Evolutionary conservation across 2,329 filamentous ascomycete species (phyloP).

Genomic region (Colletotrichum sojae): DNA sequence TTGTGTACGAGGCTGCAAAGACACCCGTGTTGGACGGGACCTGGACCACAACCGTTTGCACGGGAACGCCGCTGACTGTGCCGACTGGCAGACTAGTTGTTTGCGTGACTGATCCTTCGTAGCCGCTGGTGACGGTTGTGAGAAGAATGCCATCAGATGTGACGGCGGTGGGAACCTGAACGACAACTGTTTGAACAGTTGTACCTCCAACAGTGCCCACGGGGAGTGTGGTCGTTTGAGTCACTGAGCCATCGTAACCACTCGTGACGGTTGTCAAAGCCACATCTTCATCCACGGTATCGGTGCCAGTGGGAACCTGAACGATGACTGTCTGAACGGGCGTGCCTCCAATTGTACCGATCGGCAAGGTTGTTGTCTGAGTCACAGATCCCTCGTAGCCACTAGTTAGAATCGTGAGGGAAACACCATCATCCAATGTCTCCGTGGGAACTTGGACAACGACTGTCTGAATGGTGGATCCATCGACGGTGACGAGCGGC

Average conservation of each 20-base stretch:
- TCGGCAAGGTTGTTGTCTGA: not conserved
- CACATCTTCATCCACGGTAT: not conserved
- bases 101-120: not conserved
- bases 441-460: slow-evolving; percentile 7
- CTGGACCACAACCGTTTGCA: slow-evolving; percentile 13
- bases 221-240: slow-evolving; percentile 23
- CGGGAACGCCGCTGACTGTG: slow-evolving; percentile 6
- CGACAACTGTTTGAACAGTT: slow-evolving; percentile 1
- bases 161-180: slow-evolving; percentile 4
- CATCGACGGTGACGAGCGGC: slow-evolving; percentile 17
- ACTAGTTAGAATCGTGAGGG: not conserved
- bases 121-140: slow-evolving; percentile 11
- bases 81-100: slow-evolving; percentile 11
- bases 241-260: not conserved
- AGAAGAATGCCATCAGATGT: not conserved
- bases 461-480: slow-evolving; percentile 6
- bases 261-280: not conserved
- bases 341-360: not conserved
- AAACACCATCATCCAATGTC: no score
- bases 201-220: slow-evolving; percentile 12
- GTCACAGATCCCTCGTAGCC: slow-evolving; percentile 14
- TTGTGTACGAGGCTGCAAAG: slow-evolving; percentile 8
- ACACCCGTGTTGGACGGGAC: not conserved
- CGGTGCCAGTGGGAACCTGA: not conserved
- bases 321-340: no score